These are phyloP conservation scores for Esteya vermicola DNA, from an alignment of 2,329 filamentous ascomycete genomes.

Conservation along the genomic window DNA sequence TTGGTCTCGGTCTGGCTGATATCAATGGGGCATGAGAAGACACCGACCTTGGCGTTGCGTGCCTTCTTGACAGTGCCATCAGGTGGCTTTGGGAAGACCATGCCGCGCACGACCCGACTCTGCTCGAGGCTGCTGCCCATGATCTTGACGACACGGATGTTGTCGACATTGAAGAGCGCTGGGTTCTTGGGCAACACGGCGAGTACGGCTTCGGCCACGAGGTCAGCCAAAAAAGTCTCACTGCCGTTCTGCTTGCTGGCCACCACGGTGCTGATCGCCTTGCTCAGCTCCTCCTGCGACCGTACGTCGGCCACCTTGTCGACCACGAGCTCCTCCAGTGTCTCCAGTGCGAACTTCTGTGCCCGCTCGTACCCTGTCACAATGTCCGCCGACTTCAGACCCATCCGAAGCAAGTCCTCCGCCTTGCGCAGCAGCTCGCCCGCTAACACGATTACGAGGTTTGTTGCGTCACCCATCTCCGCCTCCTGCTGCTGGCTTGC, in stretches of 20 bases:
- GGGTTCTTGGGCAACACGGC: constrained; percentile 93
- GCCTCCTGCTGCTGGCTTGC: constrained; percentile 97
- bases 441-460: constrained; percentile 89
- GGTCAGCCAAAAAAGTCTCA: constrained; percentile 72
- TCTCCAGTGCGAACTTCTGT: constrained; percentile 72
- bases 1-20: constrained; percentile 96
- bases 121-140: constrained; percentile 95
- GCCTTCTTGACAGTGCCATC: constrained; percentile 86
- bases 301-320: constrained; percentile 81
- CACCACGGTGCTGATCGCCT: constrained; percentile 89
- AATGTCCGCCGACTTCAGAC: constrained; percentile 96
- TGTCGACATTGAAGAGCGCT: constrained; percentile 94
- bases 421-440: constrained; percentile 95
- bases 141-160: constrained; percentile 97
- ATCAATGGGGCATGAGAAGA: constrained; percentile 93
- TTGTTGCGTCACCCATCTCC: constrained; percentile 98
- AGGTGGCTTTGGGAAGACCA: constrained; percentile 97
- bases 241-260: constrained; percentile 93
- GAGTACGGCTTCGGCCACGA: constrained; percentile 76
- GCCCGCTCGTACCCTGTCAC: constrained; percentile 92
- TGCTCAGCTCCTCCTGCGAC: constrained; percentile 71
- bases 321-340: constrained; percentile 75
- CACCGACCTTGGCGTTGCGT: constrained; percentile 83
- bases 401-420: constrained; percentile 91
- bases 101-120: constrained; percentile 87